These are phyloP conservation scores for Taphrina wiesneri DNA, from an alignment of 1,139 yeast species.

Conservation along the genomic window DNA sequence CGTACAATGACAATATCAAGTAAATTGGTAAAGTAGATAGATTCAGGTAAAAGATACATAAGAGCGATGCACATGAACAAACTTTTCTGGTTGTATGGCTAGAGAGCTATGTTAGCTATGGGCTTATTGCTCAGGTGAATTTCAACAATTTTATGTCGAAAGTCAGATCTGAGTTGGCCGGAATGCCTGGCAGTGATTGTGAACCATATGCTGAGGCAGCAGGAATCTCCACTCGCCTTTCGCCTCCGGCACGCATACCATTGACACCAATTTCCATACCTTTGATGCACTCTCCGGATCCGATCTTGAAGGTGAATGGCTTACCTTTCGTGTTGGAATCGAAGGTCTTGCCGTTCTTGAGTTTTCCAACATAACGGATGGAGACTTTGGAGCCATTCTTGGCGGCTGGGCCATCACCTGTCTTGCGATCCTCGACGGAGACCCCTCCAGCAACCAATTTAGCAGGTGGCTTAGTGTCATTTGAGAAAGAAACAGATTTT, in stretches of 20 bases:
- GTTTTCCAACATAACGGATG: slow-evolving; percentile 96
- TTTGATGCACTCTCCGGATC: slow-evolving; percentile 97
- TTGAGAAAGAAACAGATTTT: slow-evolving; percentile 82
- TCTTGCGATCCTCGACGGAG: slow-evolving; percentile 83
- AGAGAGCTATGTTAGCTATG: neutral
- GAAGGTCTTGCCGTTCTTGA: slow-evolving; percentile 91
- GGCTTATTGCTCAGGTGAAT: neutral
- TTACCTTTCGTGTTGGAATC: slow-evolving; percentile 97
- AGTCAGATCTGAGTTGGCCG: slow-evolving; percentile 92
- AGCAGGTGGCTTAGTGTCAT: slow-evolving; percentile 49
- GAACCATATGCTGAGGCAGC: slow-evolving; percentile 96
- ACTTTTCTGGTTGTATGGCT: neutral
- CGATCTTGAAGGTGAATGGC: slow-evolving; percentile 87
- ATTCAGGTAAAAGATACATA: too few species aligned
- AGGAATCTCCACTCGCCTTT: slow-evolving; percentile 95
- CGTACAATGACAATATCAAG: neutral
- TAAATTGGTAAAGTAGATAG: neutral
- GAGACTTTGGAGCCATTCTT: slow-evolving; percentile 90
- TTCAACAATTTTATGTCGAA: slow-evolving; percentile 93
- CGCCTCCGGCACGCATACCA: slow-evolving; percentile 99
- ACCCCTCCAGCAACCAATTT: slow-evolving; percentile 89
- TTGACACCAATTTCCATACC: slow-evolving; percentile 98
- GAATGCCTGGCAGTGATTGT: slow-evolving; percentile 89
- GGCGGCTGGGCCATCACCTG: slow-evolving; percentile 84
- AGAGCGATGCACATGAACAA: too few species aligned